phyloP scores from a whole-genome alignment of 805 yeast species.

The Barnettozyma siamensis region DNA sequence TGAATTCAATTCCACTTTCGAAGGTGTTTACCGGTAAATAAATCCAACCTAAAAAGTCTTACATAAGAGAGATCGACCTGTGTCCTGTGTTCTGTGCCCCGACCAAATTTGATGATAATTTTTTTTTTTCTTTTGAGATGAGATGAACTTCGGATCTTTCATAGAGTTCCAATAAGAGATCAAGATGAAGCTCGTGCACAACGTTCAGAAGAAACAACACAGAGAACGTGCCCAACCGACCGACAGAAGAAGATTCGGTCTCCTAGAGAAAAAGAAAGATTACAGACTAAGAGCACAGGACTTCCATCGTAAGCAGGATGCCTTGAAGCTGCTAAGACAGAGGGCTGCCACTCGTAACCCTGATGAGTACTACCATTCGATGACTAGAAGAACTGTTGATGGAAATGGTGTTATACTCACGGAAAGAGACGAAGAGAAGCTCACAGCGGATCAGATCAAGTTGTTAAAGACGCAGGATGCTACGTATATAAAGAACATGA shows the following conservation, averaged over 20 bases:
- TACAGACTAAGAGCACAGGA: constrained; percentile 67
- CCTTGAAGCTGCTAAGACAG: constrained; percentile 60
- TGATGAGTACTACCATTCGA: constrained; percentile 94
- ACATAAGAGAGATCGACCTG: too few species aligned
- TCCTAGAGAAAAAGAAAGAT: constrained; percentile 89
- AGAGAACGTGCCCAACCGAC: constrained; percentile 86
- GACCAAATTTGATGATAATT: neutral
- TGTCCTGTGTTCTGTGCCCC: too few species aligned
- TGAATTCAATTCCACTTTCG: too few species aligned
- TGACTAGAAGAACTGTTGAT: constrained; percentile 69
- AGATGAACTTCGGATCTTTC: neutral
- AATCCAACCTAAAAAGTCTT: too few species aligned
- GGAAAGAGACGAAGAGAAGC: constrained; percentile 56
- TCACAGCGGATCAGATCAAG: constrained; percentile 71
- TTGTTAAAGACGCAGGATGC: constrained; percentile 87
- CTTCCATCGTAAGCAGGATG: constrained; percentile 51
- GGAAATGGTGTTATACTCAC: constrained; percentile 59
- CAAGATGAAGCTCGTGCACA: constrained; percentile 81
- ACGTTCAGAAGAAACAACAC: constrained; percentile 94
- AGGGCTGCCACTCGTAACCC: constrained; percentile 78
- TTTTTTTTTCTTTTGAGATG: constrained; percentile 1
- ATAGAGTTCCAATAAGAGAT: neutral
- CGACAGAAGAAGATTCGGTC: constrained; percentile 69
- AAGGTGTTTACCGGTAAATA: too few species aligned
- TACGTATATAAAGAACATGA: constrained; percentile 73